These are phyloP conservation scores for Choiromyces venosus DNA, from an alignment of 495 filamentous ascomycete genomes.

Conservation along the genomic window DNA sequence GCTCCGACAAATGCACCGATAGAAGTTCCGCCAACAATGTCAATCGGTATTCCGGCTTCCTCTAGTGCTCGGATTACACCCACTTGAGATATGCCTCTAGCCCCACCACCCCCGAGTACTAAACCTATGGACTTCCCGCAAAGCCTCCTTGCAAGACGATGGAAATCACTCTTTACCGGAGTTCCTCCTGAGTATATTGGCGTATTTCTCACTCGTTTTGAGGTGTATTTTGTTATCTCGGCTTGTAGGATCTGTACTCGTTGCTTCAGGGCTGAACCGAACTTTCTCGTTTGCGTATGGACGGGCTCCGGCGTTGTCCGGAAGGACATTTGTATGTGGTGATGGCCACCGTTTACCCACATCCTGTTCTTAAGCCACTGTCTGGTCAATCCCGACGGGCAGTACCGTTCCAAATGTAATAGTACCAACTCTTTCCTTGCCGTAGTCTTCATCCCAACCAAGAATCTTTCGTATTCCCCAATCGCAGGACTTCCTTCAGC, in stretches of 20 bases:
- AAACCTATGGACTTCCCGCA: constrained; percentile 93
- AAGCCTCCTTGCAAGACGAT: constrained; percentile 80
- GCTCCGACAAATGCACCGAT: constrained; percentile 98
- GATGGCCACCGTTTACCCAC: constrained; percentile 98
- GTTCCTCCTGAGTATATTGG: constrained; percentile 87
- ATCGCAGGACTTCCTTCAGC: constrained; percentile 85
- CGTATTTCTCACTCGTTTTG: constrained; percentile 72
- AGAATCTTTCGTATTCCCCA: constrained; percentile 91
- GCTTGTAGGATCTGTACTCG: constrained; percentile 91
- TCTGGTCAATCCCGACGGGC: constrained; percentile 71
- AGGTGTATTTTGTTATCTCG: constrained; percentile 96
- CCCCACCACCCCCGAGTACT: constrained; percentile 89
- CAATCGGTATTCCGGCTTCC: constrained; percentile 92
- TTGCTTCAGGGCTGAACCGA: constrained; percentile 82
- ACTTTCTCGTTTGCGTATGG: constrained; percentile 67
- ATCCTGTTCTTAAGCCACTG: constrained; percentile 88
- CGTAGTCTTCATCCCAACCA: constrained; percentile 95
- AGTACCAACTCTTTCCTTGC: constrained; percentile 90
- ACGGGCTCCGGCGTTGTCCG: constrained; percentile 63
- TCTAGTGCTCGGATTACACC: constrained; percentile 93
- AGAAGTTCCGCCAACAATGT: constrained; percentile 92
- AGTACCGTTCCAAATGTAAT: constrained; percentile 88
- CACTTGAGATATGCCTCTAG: constrained; percentile 82
- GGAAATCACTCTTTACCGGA: constrained; percentile 93
- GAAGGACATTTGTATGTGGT: constrained; percentile 95